Evolutionary conservation across 2,329 filamentous ascomycete species (phyloP).

Genomic region (Neofusicoccum sp.): DNA sequence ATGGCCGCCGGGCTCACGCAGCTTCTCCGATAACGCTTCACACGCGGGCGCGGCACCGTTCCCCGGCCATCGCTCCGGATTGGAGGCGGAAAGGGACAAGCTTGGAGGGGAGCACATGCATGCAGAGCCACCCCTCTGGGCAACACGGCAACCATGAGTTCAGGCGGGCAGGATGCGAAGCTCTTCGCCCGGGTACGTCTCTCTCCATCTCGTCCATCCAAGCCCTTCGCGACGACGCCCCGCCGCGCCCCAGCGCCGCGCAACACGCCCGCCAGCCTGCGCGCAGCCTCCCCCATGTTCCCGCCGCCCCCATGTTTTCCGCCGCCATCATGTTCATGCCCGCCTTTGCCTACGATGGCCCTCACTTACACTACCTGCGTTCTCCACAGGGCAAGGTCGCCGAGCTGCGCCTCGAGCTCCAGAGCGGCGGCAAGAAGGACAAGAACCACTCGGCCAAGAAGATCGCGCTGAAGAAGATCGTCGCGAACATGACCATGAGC

Average conservation of each 20-base stretch:
- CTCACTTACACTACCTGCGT: conserved; percentile 52
- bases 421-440: conserved; percentile 93
- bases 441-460: conserved; percentile 95
- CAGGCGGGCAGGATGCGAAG: conserved; percentile 91
- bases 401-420: conserved; percentile 91
- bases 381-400: conserved; percentile 90
- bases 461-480: conserved; percentile 98
- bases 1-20: conserved; percentile 11
- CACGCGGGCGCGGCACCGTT: conserved; percentile 8
- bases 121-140: conserved; percentile 15
- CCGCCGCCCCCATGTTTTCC: conserved; percentile 6
- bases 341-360: conserved; percentile 31
- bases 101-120: conserved; percentile 19
- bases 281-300: neutral
- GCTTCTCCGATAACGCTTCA: conserved; percentile 14
- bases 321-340: conserved; percentile 38
- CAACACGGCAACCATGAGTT: conserved; percentile 53
- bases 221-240: conserved; percentile 24
- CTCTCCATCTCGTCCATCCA: conserved; percentile 20
- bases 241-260: conserved; percentile 18
- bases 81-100: conserved; percentile 18
- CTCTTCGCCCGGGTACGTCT: conserved; percentile 91
- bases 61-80: conserved; percentile 7
- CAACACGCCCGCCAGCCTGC: neutral
- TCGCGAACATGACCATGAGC: conserved; percentile 99